Conservation (phyloP, 495 filamentous ascomycete species). For the Aspergillus carlsbadensis region DNA sequence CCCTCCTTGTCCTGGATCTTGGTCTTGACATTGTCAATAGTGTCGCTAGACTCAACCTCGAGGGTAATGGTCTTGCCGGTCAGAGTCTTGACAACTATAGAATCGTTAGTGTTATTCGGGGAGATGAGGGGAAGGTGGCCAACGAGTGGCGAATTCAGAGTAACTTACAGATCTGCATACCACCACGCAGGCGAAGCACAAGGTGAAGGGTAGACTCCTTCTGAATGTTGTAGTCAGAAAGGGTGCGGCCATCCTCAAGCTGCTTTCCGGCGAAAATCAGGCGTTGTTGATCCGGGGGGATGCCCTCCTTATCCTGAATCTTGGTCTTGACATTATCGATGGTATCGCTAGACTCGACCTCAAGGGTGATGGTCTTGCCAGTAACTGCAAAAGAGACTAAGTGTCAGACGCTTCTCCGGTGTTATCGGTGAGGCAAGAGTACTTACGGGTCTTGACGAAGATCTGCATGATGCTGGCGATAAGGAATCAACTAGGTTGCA, state of each 20-base stretch:
- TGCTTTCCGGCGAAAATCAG: constrained; percentile 99
- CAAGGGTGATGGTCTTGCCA: constrained; percentile 98
- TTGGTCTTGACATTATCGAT: constrained; percentile 99
- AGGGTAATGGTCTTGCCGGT: constrained; percentile 98
- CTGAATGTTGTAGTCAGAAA: constrained; percentile 98
- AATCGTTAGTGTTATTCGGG: constrained; percentile 25
- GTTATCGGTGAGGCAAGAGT: constrained; percentile 10
- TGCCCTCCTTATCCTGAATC: constrained; percentile 99
- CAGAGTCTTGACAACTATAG: constrained; percentile 75
- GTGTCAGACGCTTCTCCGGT: constrained; percentile 20
- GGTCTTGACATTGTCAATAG: constrained; percentile 92
- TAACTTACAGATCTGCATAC: constrained; percentile 93
- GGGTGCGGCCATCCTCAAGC: constrained; percentile 92
- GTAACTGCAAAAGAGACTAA: constrained; percentile 52
- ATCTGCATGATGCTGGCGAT: constrained; percentile 73
- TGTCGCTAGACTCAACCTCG: constrained; percentile 93
- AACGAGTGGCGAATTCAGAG: constrained; percentile 12
- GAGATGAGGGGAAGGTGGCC: constrained; percentile 10
- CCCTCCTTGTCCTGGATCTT: constrained; percentile 81
- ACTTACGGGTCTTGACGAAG: constrained; percentile 95
- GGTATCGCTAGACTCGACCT: constrained; percentile 97
- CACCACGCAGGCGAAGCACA: constrained; percentile 95
- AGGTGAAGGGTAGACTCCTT: constrained; percentile 96
- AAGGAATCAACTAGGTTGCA: constrained; percentile 10
- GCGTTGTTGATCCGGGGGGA: constrained; percentile 96